Conservation (phyloP, 176 grass and related monocot genomes). For the bread wheat (Triticum aestivum) region IWGSC_CS_RefSeq_v2.1 NC_057814.1:166420725-166421224, state of each 20-base stretch:
- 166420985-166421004: constrained; percentile 38
- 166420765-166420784: constrained; percentile 64
- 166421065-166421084: constrained; percentile 79
- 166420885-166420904: constrained; percentile 79
- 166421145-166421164: constrained; percentile 92
- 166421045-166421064: constrained; percentile 67
- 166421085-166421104: constrained; percentile 72
- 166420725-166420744: constrained; percentile 49
- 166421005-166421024: constrained; percentile 54
- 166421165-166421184: constrained; percentile 68
- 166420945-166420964: constrained; percentile 85
- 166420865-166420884: constrained; percentile 64
- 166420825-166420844: constrained; percentile 32
- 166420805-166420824: constrained; percentile 59
- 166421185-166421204: constrained; percentile 43
- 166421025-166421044: constrained; percentile 70
- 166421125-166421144: constrained; percentile 69
- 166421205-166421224: constrained; percentile 65
- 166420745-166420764: constrained; percentile 62
- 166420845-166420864: constrained; percentile 72
- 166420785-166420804: constrained; percentile 55
- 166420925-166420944: constrained; percentile 67
- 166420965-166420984: constrained; percentile 78
- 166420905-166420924: constrained; percentile 55
- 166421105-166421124: constrained; percentile 90